These are phyloP conservation scores for Hirsutella minnesotensis DNA, from an alignment of 2,329 filamentous ascomycete genomes.

Conservation along the genomic window DNA sequence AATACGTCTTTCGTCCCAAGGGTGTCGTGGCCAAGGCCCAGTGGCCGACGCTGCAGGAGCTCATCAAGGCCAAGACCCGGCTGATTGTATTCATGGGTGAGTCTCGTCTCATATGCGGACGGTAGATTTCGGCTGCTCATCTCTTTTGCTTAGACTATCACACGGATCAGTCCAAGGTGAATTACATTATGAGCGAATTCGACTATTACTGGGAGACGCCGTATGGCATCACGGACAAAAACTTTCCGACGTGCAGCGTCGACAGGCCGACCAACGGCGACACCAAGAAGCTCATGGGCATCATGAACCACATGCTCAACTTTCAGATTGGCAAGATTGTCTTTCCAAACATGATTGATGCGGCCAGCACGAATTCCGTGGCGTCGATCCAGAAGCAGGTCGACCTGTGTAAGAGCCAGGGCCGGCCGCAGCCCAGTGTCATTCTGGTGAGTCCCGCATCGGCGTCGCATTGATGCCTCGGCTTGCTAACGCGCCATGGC, in stretches of 20 bases:
- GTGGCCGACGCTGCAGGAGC: slow-evolving; percentile 57
- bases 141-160: slow-evolving; percentile 42
- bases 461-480: background rate
- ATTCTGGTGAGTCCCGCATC: slow-evolving; percentile 20
- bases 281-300: slow-evolving; percentile 27
- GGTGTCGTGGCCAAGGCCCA: slow-evolving; percentile 28
- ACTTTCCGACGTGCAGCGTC: slow-evolving; percentile 53
- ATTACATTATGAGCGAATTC: slow-evolving; percentile 55
- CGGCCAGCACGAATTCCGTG: slow-evolving; percentile 22
- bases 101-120: slow-evolving; percentile 10
- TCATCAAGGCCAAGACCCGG: slow-evolving; percentile 51
- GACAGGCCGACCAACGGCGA: slow-evolving; percentile 42
- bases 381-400: slow-evolving; percentile 17
- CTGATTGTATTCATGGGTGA: slow-evolving; percentile 61
- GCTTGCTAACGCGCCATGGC: slow-evolving; percentile 2
- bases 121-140: background rate
- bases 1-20: slow-evolving; percentile 43
- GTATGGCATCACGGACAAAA: slow-evolving; percentile 48
- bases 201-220: slow-evolving; percentile 61
- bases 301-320: slow-evolving; percentile 28
- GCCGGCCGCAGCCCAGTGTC: slow-evolving; percentile 15
- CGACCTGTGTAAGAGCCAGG: slow-evolving; percentile 13
- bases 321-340: slow-evolving; percentile 18
- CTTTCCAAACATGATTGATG: slow-evolving; percentile 19
- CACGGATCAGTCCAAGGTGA: slow-evolving; percentile 33